Evolutionary conservation across 2,329 filamentous ascomycete species (phyloP).

Genomic region (Fusarium fujikuroi): DNA sequence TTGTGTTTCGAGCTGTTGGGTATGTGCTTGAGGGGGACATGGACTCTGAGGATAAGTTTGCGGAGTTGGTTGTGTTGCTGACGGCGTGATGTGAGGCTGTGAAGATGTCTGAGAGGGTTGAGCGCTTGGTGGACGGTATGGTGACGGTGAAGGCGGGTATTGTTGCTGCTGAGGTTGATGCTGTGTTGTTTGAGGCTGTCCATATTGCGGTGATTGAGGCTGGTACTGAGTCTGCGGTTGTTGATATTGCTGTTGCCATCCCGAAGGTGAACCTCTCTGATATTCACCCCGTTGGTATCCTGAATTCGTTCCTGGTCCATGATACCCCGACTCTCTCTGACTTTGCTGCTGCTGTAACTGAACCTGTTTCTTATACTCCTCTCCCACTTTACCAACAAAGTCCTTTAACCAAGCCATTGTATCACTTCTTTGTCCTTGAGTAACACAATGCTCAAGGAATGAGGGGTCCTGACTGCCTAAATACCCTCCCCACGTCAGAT

Average conservation of each 20-base stretch:
- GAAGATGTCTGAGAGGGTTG: not conserved
- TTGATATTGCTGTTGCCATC: slow-evolving; percentile 13
- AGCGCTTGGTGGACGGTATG: not conserved
- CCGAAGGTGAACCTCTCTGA: not conserved
- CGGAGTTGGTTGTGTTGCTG: not conserved
- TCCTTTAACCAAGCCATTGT: slow-evolving; percentile 40
- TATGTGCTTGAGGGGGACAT: slow-evolving; percentile 1
- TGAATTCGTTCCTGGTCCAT: slow-evolving; percentile 1
- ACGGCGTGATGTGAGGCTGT: not conserved
- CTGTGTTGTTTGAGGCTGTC: slow-evolving; percentile 12
- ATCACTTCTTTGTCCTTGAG: not conserved
- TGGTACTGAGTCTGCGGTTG: slow-evolving; percentile 17
- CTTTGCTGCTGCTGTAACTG: not conserved
- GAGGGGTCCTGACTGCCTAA: slow-evolving; percentile 9
- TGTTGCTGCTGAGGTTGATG: slow-evolving; percentile 7
- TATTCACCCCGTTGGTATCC: slow-evolving; percentile 3
- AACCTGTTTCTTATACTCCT: slow-evolving; percentile 35
- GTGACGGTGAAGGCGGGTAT: not conserved
- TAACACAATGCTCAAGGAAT: not conserved
- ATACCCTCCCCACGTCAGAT: not conserved
- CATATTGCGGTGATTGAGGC: slow-evolving; percentile 1
- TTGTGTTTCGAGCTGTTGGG: slow-evolving; percentile 27
- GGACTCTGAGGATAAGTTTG: not conserved
- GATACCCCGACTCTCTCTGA: not conserved
- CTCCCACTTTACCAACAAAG: slow-evolving; percentile 39